A percentile compares a stretch with the other conserved stretches of the same genome.
Conservation (phyloP, 768 basidiomycete species). For the Suillus bovinus region DNA sequence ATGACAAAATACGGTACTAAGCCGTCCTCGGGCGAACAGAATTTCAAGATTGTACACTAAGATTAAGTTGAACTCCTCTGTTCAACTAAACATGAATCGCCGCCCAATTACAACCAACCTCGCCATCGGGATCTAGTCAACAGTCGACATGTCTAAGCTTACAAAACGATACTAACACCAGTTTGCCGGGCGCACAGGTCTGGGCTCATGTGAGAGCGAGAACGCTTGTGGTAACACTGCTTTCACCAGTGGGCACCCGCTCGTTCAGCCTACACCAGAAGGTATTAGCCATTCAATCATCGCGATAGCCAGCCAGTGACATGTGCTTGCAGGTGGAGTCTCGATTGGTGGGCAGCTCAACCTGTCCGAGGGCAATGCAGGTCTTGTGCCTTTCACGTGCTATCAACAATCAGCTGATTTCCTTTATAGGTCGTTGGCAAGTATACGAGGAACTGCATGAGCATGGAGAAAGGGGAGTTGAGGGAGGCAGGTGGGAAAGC, state of each 20-base stretch:
- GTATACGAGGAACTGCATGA: slow-evolving; percentile 49
- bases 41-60: too few species aligned
- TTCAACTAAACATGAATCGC: not conserved
- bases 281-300: slow-evolving; percentile 22
- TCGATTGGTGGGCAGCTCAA: slow-evolving; percentile 24
- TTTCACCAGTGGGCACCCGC: slow-evolving; percentile 34
- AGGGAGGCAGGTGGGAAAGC: slow-evolving; percentile 54
- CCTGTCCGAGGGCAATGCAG: slow-evolving; percentile 38
- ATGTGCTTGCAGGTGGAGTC: slow-evolving; percentile 24
- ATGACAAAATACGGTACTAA: too few species aligned
- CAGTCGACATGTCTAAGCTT: not conserved
- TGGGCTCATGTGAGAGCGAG: not conserved
- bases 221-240: slow-evolving; percentile 22
- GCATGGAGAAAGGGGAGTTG: slow-evolving; percentile 55
- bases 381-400: not conserved
- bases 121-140: not conserved
- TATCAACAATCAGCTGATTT: slow-evolving; percentile 1
- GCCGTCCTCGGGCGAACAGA: too few species aligned
- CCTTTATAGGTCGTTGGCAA: slow-evolving; percentile 49
- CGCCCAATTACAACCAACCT: not conserved
- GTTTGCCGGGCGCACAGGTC: not conserved
- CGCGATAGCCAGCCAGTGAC: not conserved
- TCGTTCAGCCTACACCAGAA: slow-evolving; percentile 37
- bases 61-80: not conserved
- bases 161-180: slow-evolving; percentile 18